These are phyloP conservation scores for Acephala macrosclerotiorum DNA, from an alignment of 2,329 filamentous ascomycete species.

Conservation along the genomic window DNA sequence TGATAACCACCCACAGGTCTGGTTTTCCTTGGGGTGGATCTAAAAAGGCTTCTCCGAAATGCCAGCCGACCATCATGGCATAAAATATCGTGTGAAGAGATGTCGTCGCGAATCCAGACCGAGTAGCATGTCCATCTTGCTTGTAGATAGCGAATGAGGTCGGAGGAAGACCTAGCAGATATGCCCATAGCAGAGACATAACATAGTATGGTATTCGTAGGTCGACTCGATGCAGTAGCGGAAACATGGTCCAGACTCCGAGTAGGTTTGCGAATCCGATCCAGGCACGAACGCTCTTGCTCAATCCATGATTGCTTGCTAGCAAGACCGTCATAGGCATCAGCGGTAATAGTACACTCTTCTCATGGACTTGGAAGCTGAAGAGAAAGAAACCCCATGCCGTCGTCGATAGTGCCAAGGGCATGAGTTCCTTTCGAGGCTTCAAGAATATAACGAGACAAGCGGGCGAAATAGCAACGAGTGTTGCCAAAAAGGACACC, in stretches of 20 bases:
- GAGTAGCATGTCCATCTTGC: constrained; percentile 54
- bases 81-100: constrained; percentile 82
- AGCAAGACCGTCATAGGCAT: constrained; percentile 93
- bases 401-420: constrained; percentile 80
- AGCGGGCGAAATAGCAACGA: constrained; percentile 78
- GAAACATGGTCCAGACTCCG: constrained; percentile 92
- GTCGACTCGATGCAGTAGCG: constrained; percentile 84
- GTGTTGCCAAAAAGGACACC: constrained; percentile 76
- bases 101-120: constrained; percentile 63
- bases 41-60: constrained; percentile 75
- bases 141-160: constrained; percentile 75
- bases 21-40: constrained; percentile 78
- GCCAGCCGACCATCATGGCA: constrained; percentile 79
- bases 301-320: constrained; percentile 78
- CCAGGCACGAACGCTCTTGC: constrained; percentile 82
- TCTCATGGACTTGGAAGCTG: constrained; percentile 98
- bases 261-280: constrained; percentile 95
- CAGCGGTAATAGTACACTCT: constrained; percentile 90
- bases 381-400: constrained; percentile 98
- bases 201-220: constrained; percentile 85
- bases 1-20: constrained; percentile 92
- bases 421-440: constrained; percentile 79
- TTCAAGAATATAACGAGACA: constrained; percentile 81
- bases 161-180: constrained; percentile 86
- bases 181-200: constrained; percentile 87